Conservation (phyloP, 176 grass and related monocot genomes). For the Lolium perenne region DNA sequence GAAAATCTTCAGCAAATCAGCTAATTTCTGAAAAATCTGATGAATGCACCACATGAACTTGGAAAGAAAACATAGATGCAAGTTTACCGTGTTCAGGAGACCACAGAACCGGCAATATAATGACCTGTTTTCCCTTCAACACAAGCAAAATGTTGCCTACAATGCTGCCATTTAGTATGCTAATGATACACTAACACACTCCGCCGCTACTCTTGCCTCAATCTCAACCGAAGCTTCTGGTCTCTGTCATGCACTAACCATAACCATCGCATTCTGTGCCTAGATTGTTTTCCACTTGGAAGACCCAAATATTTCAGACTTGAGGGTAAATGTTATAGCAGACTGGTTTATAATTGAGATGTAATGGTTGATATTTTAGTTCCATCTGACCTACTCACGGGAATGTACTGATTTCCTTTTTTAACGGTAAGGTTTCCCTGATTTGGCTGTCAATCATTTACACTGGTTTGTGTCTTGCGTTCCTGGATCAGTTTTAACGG, state of each 20-base stretch:
- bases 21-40: neutral
- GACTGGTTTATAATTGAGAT: neutral
- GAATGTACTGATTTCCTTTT: neutral
- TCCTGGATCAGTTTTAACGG: too few relatives aligned
- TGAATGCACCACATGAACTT: constrained; percentile 14
- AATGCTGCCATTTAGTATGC: neutral
- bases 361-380: neutral
- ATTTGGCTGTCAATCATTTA: neutral
- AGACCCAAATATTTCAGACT: neutral
- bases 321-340: neutral
- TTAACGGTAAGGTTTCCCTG: neutral
- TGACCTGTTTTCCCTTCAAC: neutral
- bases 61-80: neutral
- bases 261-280: neutral
- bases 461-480: too few relatives aligned
- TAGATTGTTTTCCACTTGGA: neutral
- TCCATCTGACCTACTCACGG: neutral
- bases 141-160: neutral
- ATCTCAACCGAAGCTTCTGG: too few relatives aligned
- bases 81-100: neutral
- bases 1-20: neutral
- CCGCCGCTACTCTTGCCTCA: too few relatives aligned
- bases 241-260: neutral
- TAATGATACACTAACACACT: neutral
- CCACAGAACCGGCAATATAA: neutral